Base-by-base conservation (phyloP, 1,139 yeast species). In the Geotrichum europaeum region DNA sequence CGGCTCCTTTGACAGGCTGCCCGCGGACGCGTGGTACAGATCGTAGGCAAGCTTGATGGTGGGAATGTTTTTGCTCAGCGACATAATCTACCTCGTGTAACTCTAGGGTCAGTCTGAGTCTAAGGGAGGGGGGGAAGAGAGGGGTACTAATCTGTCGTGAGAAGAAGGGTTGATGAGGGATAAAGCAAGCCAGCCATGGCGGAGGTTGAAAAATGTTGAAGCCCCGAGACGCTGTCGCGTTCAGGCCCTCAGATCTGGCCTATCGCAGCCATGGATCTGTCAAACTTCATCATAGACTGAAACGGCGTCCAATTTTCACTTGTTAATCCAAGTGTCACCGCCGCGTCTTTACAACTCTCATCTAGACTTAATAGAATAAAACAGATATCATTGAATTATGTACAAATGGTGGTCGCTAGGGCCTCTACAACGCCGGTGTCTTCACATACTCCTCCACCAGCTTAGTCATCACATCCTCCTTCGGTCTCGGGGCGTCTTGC, bases 1-100 rank as follows among this genome's bases (percentile, higher is more conserved):
- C 1, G 97, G 96, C 2, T 68, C 64, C 45, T 56, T 56, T 28
- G 22, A n/a, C 5, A 9, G 12, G 10, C 49, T 20, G 3, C 65
- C 63, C 7, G 61, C 59, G 5, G 62, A 62, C 15, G 60, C 54
- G 13, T 28, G 36, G 45, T 60, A 55, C 20, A 47, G 20, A 25
- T 62, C 62, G 40, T 55, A 60, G 12, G 55, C 58, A n/a, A 62
- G 58, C 13, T 55, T 56, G 24, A 61, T 62, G 22, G 58, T 57
- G 9, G 60, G 60, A 12, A 61, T 61, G 25, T 56, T 55, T 58
- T 53, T 65, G 12, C 64, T 60, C 43, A 61, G 56, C 2, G 64
- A 62, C 18, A 53, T 53, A 22, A 36, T 36, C 43, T 34, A 13
- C 12, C 15, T 36, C 43, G 15, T 36, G 5, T 36, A 4, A 36